Evolutionary conservation across 805 yeast genomes (phyloP).

Genomic region (Candida nitratophila): DNA sequence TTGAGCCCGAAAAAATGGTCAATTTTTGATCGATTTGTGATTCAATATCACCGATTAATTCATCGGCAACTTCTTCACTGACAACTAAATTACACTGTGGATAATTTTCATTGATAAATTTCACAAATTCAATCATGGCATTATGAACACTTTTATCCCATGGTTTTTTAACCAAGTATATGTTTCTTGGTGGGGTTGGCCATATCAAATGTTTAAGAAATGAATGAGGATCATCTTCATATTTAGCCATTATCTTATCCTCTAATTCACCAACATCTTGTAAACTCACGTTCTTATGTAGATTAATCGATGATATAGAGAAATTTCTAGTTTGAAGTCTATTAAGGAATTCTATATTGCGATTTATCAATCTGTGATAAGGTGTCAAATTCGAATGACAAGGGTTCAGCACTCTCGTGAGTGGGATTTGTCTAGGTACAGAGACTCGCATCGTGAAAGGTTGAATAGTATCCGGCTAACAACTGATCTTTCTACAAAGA

Average conservation of each 20-base stretch:
- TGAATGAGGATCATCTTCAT: slow-evolving; percentile 47
- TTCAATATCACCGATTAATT: slow-evolving; percentile 29
- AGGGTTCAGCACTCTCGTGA: too few species aligned
- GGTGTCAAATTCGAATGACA: too few species aligned
- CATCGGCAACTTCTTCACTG: slow-evolving; percentile 67
- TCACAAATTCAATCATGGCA: slow-evolving; percentile 61
- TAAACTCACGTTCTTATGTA: not conserved
- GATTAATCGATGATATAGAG: not conserved
- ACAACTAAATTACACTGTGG: slow-evolving; percentile 76
- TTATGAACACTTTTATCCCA: slow-evolving; percentile 57
- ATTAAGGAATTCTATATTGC: too few species aligned
- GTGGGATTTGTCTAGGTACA: too few species aligned
- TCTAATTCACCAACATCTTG: slow-evolving; percentile 6
- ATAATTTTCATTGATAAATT: slow-evolving; percentile 51
- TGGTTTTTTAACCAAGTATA: slow-evolving; percentile 80
- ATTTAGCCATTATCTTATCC: slow-evolving; percentile 39
- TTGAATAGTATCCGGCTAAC: too few species aligned
- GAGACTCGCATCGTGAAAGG: too few species aligned
- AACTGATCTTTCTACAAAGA: too few species aligned
- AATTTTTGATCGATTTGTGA: slow-evolving; percentile 18
- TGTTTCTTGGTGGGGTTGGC: slow-evolving; percentile 67
- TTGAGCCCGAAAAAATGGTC: slow-evolving; percentile 51
- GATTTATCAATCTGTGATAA: too few species aligned
- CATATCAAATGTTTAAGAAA: slow-evolving; percentile 60
- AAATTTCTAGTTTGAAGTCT: not conserved